Evolutionary conservation across 805 yeast species (phyloP).

Genomic region (Yarrowia bubula): DNA sequence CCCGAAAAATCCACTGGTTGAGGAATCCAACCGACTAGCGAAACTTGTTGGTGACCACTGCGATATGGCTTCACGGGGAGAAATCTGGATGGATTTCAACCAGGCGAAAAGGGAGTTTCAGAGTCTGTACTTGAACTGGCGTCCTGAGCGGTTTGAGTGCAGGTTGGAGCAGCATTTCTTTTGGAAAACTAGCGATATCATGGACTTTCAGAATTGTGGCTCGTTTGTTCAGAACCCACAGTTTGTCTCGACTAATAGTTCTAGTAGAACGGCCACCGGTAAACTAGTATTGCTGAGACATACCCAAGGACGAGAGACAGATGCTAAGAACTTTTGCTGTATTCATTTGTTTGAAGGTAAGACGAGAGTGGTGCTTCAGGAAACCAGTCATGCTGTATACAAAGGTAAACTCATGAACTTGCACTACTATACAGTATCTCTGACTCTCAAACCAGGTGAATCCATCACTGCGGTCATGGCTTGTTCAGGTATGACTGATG

Average conservation of each 20-base stretch:
- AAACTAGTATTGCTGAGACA: conserved; percentile 28
- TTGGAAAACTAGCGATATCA: conserved; percentile 36
- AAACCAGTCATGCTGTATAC: conserved; percentile 27
- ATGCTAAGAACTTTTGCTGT: background rate
- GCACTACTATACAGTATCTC: conserved; percentile 37
- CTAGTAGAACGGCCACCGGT: conserved; percentile 5
- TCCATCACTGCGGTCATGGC: conserved; percentile 33
- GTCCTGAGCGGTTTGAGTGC: conserved; percentile 40
- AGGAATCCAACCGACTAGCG: background rate
- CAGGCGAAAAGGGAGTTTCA: conserved; percentile 45
- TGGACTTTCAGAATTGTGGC: conserved; percentile 29
- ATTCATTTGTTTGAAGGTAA: conserved; percentile 27
- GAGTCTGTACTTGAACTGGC: conserved; percentile 67
- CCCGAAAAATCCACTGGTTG: conserved; percentile 14
- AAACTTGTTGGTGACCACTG: conserved; percentile 12
- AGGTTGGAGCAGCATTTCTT: conserved; percentile 36
- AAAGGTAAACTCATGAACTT: conserved; percentile 38
- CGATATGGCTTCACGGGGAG: conserved; percentile 12
- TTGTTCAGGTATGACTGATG: conserved; percentile 15
- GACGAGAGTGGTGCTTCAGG: conserved; percentile 27
- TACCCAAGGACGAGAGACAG: conserved; percentile 3
- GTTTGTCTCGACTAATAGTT: conserved; percentile 30
- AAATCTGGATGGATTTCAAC: conserved; percentile 37
- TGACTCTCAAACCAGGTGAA: conserved; percentile 33
- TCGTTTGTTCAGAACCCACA: conserved; percentile 45